A percentile compares a stretch with the other conserved stretches of the same genome.
Evolutionary conservation across 306 rosid genomes (phyloP).

Genomic region (Acmispon strigosus): DNA sequence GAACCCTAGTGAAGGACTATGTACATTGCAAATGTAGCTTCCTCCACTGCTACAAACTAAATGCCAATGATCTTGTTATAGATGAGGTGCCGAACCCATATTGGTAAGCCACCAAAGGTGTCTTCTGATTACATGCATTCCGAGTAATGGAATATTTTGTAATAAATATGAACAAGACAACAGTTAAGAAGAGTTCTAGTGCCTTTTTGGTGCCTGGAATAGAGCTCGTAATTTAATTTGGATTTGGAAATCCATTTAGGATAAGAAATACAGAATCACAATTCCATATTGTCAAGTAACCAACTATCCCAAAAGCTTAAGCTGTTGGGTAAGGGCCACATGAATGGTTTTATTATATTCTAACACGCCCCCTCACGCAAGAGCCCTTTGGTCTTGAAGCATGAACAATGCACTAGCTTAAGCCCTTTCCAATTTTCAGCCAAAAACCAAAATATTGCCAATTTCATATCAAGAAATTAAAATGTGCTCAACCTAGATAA

Average conservation of each 20-base stretch:
- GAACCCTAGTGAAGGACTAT: background rate
- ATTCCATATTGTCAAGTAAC: too few relatives aligned
- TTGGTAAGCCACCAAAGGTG: background rate
- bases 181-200: background rate
- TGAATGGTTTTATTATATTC: too few relatives aligned
- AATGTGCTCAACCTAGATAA: background rate
- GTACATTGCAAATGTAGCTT: background rate
- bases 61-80: background rate
- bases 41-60: background rate
- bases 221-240: background rate
- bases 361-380: too few relatives aligned
- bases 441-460: background rate
- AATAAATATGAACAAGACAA: background rate
- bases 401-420: too few relatives aligned
- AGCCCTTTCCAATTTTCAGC: background rate
- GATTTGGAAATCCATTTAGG: background rate
- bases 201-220: background rate
- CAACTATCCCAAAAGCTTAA: too few relatives aligned
- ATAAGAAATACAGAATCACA: background rate
- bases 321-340: too few relatives aligned
- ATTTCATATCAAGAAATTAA: background rate
- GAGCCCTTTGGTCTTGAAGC: too few relatives aligned
- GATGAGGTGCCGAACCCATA: background rate
- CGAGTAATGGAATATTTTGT: background rate
- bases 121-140: background rate